These are phyloP conservation scores for Vaccinium macrocarpon DNA, from an alignment of 148 eudicot species.

Conservation along the genomic window DNA sequence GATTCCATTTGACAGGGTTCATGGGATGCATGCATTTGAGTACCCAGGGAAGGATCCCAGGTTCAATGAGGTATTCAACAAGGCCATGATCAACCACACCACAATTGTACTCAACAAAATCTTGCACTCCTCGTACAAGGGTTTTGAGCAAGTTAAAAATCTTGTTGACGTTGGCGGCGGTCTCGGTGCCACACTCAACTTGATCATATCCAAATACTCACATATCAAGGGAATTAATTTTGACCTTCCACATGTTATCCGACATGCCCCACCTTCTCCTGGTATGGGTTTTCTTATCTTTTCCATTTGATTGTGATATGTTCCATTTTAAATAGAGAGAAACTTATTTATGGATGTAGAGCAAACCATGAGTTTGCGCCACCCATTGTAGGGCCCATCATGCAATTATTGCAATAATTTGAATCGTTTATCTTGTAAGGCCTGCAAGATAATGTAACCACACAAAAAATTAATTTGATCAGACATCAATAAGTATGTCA, in stretches of 20 bases:
- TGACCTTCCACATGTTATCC: slow-evolving; percentile 70
- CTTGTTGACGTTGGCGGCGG: slow-evolving; percentile 83
- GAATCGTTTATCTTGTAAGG: no score
- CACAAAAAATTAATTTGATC: no score
- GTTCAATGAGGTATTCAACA: slow-evolving; percentile 69
- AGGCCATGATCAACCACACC: slow-evolving; percentile 66
- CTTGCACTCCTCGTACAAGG: slow-evolving; percentile 45
- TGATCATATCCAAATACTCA: slow-evolving; percentile 65
- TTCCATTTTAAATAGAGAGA: no score
- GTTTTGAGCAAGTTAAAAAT: slow-evolving; percentile 48
- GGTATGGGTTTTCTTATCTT: slow-evolving; percentile 27
- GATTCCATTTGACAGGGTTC: slow-evolving; percentile 63
- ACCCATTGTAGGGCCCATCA: no score
- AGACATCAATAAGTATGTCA: no score
- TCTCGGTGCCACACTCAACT: slow-evolving; percentile 52
- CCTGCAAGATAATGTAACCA: no score
- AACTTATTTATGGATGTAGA: no score
- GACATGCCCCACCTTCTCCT: slow-evolving; percentile 57
- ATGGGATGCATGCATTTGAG: slow-evolving; percentile 30
- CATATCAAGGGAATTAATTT: slow-evolving; percentile 66
- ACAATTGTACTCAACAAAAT: slow-evolving; percentile 63
- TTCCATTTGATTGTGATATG: no score
- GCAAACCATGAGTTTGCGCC: no score
- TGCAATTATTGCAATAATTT: no score
- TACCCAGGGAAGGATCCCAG: slow-evolving; percentile 66